phyloP scores from a whole-genome alignment of 1,284 basidiomycete genomes.

The Golubevia sp. region DNA sequence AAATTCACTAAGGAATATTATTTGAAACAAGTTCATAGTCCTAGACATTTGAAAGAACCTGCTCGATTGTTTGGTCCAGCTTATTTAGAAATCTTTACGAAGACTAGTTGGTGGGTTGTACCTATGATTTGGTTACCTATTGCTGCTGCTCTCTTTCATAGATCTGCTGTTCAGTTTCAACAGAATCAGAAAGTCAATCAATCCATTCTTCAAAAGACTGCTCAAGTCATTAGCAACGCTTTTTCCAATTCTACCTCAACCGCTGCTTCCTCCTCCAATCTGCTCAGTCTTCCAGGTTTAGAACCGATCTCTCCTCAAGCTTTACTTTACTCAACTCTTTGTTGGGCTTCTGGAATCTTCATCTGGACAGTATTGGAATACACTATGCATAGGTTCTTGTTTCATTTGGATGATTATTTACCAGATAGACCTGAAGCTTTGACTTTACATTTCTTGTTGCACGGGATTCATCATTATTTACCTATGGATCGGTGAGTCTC shows the following conservation, averaged over 20 bases:
- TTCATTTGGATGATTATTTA: slow-evolving; percentile 90
- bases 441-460: slow-evolving; percentile 87
- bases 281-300: slow-evolving; percentile 19
- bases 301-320: slow-evolving; percentile 13
- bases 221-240: slow-evolving; percentile 16
- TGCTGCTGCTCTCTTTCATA: slow-evolving; percentile 76
- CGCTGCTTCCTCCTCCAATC: slow-evolving; percentile 56
- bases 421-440: slow-evolving; percentile 83
- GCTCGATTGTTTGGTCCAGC: slow-evolving; percentile 84
- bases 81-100: slow-evolving; percentile 83
- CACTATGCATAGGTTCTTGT: slow-evolving; percentile 91
- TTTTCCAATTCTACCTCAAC: slow-evolving; percentile 64
- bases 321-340: slow-evolving; percentile 64
- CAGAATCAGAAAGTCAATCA: slow-evolving; percentile 19
- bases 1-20: slow-evolving; percentile 95
- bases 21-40: slow-evolving; percentile 93
- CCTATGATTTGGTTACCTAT: slow-evolving; percentile 93
- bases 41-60: slow-evolving; percentile 80
- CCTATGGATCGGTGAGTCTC: slow-evolving; percentile 83
- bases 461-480: slow-evolving; percentile 96
- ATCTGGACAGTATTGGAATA: slow-evolving; percentile 98
- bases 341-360: slow-evolving; percentile 79
- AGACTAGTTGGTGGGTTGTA: slow-evolving; percentile 92
- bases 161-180: slow-evolving; percentile 82
- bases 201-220: slow-evolving; percentile 19